Evolutionary conservation across 1,139 yeast species (phyloP).

Genomic region (Taphrina confusa): DNA sequence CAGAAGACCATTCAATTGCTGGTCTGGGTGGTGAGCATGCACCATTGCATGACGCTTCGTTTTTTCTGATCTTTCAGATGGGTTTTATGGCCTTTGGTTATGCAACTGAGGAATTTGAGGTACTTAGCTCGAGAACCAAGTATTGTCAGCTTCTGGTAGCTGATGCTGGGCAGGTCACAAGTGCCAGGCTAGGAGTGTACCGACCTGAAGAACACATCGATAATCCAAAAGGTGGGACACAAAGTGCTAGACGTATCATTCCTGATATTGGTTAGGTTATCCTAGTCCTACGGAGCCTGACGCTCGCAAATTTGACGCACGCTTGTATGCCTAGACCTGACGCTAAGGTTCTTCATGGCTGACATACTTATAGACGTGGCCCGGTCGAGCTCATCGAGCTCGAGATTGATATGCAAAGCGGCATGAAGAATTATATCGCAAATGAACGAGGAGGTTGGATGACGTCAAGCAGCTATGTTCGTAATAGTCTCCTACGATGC

Average conservation of each 20-base stretch:
- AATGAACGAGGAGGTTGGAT: slow-evolving; percentile 43
- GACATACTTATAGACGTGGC: slow-evolving; percentile 41
- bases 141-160: too few species aligned
- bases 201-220: slow-evolving; percentile 44
- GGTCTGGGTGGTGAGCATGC: slow-evolving; percentile 40
- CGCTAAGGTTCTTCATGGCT: slow-evolving; percentile 39
- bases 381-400: slow-evolving; percentile 39
- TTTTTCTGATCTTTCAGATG: slow-evolving; percentile 23
- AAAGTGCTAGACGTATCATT: neutral
- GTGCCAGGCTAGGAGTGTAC: slow-evolving; percentile 43
- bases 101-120: slow-evolving; percentile 43
- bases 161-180: slow-evolving; percentile 38
- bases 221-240: slow-evolving; percentile 40
- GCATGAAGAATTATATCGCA: slow-evolving; percentile 42
- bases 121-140: too few species aligned
- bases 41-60: neutral
- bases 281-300: slow-evolving; percentile 27
- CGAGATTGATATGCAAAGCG: slow-evolving; percentile 40
- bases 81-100: slow-evolving; percentile 43
- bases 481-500: slow-evolving; percentile 40
- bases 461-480: slow-evolving; percentile 42
- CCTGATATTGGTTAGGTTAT: neutral
- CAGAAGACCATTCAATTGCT: slow-evolving; percentile 41
- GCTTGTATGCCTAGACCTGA: slow-evolving; percentile 38
- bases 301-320: slow-evolving; percentile 27